These are phyloP conservation scores for Haplographium delicatum DNA, from an alignment of 495 filamentous ascomycete genomes.

Conservation along the genomic window DNA sequence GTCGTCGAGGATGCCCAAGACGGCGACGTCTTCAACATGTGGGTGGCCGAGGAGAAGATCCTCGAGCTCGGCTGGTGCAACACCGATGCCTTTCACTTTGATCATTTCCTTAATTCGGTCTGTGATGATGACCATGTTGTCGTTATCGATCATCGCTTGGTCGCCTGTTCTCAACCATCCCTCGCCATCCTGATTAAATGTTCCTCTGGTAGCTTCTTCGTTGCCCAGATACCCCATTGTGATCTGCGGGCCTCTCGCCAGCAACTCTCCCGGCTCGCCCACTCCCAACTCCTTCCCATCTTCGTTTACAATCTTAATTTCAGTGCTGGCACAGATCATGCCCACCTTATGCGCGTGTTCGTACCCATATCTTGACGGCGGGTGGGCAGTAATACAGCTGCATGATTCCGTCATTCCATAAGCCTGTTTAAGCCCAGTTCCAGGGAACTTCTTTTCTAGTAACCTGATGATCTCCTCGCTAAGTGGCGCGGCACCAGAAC, in stretches of 20 bases:
- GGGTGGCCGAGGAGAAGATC: conserved; percentile 53
- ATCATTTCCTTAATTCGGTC: conserved; percentile 78
- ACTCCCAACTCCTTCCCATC: conserved; percentile 41
- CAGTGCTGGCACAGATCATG: conserved; percentile 51
- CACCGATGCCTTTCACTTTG: conserved; percentile 67
- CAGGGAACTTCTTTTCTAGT: conserved; percentile 51
- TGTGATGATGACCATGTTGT: conserved; percentile 64
- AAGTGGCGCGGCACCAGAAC: conserved; percentile 59
- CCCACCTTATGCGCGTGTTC: conserved; percentile 55
- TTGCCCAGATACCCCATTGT: conserved; percentile 87
- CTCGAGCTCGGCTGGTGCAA: conserved; percentile 67
- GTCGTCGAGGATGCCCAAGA: conserved; percentile 55
- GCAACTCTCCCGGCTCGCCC: conserved; percentile 55
- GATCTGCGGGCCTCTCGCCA: conserved; percentile 48
- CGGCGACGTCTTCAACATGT: conserved; percentile 54
- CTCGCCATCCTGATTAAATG: conserved; percentile 37
- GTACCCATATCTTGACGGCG: conserved; percentile 46
- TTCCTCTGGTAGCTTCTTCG: conserved; percentile 59
- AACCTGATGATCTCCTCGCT: conserved; percentile 56
- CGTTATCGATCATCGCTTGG: conserved; percentile 52
- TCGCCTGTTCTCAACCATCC: conserved; percentile 62
- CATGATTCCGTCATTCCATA: conserved; percentile 70
- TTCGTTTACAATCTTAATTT: conserved; percentile 55
- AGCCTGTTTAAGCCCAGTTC: conserved; percentile 60
- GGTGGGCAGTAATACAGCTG: conserved; percentile 56